Base-by-base conservation (phyloP, 306 rosid species). In the Castanopsis chinensis region DNA sequence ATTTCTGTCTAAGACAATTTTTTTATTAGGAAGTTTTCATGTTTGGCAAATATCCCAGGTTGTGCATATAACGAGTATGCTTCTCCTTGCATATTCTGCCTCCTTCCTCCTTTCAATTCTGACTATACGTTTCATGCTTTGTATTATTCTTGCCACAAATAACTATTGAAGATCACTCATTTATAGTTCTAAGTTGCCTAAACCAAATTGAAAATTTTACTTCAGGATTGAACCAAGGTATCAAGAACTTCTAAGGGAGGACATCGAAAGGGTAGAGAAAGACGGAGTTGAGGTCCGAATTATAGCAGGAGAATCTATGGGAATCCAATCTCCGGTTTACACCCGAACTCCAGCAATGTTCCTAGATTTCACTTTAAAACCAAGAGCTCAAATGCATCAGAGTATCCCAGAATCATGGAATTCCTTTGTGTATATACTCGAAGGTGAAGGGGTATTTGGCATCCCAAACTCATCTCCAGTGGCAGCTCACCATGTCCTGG, bases 221-320 rank as follows among this genome's bases (percentile, higher is more conserved):
- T 63, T 53, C 85, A 95, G 99, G 99, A 86, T 92, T 76, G 98
- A 91, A 52, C 99, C 99, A 56, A 91, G 83, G 4, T 95, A 91
- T 81, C 98, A 91, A 80, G 98, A 95, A 70, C 89, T 95, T 60
- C 79, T 76, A 19, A 86, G 89, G n/a, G 86, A 88, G 72, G 85
- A 89, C 83, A 93, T 95, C 76, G 86, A 83, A 55, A 68, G 35
- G 28, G 90, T 90, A 32, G 93, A 90, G 75, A 82, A 79, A 71
- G 94, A 92, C 54, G 99, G 98, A 5, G 97, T 89, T 28, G 89
- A 92, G 72, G 99, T 95, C 57, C 78, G 78, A 52, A 92, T 93
- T 0, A 81, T 95, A 83, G 99, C 99, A 58, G 99, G 98, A 83
- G 98, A 90, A 84, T 81, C 98, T 72, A 85, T 95, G 96, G 98